Percentiles rank a stretch among this genome's conserved stretches.
These are phyloP conservation scores for Colletotrichum lindemuthianum DNA, from an alignment of 2,329 filamentous ascomycete species.

Conservation along the genomic window DNA sequence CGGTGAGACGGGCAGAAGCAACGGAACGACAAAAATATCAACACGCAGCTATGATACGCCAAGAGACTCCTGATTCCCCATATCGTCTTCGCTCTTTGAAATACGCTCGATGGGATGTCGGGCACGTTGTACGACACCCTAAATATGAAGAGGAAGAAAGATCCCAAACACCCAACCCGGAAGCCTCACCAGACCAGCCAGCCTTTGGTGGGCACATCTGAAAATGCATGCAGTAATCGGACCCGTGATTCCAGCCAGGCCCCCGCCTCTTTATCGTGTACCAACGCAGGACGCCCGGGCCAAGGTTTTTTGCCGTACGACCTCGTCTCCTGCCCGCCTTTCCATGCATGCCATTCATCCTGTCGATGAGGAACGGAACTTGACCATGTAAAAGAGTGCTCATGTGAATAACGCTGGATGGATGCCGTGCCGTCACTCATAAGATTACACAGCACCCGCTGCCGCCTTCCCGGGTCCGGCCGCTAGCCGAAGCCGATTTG, in stretches of 20 bases:
- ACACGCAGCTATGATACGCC: constrained; percentile 41
- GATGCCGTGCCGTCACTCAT: constrained; percentile 44
- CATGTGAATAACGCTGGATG: not conserved
- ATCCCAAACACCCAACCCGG: constrained; percentile 23
- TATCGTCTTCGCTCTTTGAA: constrained; percentile 38
- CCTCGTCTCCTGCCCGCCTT: constrained; percentile 10
- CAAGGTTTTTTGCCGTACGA: not conserved
- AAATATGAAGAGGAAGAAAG: constrained; percentile 34
- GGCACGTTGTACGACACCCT: constrained; percentile 33
- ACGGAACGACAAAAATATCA: constrained; percentile 35
- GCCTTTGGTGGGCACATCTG: constrained; percentile 29
- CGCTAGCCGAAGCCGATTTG: constrained; percentile 53
- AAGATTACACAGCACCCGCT: constrained; percentile 63
- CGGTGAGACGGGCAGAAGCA: constrained; percentile 34
- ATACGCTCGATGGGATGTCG: constrained; percentile 33
- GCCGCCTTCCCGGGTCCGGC: constrained; percentile 52
- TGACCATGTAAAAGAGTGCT: constrained; percentile 1
- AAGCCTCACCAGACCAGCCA: constrained; percentile 29
- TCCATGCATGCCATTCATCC: constrained; percentile 23
- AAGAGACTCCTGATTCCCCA: constrained; percentile 39
- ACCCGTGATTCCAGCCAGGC: constrained; percentile 5
- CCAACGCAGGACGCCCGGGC: constrained; percentile 9
- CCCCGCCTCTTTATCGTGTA: constrained; percentile 10
- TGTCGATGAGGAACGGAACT: constrained; percentile 22
- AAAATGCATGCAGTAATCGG: constrained; percentile 26